Evolutionary conservation across 768 basidiomycete species (phyloP).

Genomic region (Artomyces pyxidatus): DNA sequence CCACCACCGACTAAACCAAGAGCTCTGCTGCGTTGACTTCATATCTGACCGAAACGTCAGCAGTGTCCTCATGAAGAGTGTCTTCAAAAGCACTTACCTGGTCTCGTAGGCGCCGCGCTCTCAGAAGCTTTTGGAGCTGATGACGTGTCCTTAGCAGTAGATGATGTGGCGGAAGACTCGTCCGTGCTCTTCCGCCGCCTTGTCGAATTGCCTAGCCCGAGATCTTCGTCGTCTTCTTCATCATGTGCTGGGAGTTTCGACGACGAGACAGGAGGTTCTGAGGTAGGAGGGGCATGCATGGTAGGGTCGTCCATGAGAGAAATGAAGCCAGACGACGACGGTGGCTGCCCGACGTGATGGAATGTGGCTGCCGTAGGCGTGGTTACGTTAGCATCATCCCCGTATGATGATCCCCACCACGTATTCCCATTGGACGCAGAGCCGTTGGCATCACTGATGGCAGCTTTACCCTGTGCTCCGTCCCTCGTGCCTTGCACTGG

Average conservation of each 20-base stretch:
- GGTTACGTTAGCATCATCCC: constrained; percentile 28
- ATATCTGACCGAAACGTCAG: background rate
- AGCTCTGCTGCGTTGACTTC: constrained; percentile 22
- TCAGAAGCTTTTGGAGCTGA: constrained; percentile 5
- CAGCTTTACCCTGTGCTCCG: background rate
- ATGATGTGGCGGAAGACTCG: constrained; percentile 19
- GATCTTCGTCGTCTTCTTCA: constrained; percentile 76
- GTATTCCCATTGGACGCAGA: constrained; percentile 17
- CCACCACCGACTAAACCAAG: constrained; percentile 84
- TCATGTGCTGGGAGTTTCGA: constrained; percentile 18
- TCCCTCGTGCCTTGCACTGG: background rate
- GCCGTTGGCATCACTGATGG: constrained; percentile 10
- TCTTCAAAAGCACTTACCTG: constrained; percentile 19
- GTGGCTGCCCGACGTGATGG: constrained; percentile 40
- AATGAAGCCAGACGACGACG: constrained; percentile 40
- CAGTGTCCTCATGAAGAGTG: background rate
- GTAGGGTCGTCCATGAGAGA: constrained; percentile 70
- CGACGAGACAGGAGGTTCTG: constrained; percentile 11
- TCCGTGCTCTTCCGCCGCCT: constrained; percentile 28
- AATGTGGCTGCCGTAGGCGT: constrained; percentile 73
- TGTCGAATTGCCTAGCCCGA: constrained; percentile 81
- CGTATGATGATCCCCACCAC: constrained; percentile 58
- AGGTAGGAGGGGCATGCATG: constrained; percentile 23
- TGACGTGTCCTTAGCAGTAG: constrained; percentile 10
- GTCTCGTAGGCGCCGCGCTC: constrained; percentile 22